phyloP scores from a whole-genome alignment of 768 basidiomycete genomes.

The Lentinula edodes region DNA sequence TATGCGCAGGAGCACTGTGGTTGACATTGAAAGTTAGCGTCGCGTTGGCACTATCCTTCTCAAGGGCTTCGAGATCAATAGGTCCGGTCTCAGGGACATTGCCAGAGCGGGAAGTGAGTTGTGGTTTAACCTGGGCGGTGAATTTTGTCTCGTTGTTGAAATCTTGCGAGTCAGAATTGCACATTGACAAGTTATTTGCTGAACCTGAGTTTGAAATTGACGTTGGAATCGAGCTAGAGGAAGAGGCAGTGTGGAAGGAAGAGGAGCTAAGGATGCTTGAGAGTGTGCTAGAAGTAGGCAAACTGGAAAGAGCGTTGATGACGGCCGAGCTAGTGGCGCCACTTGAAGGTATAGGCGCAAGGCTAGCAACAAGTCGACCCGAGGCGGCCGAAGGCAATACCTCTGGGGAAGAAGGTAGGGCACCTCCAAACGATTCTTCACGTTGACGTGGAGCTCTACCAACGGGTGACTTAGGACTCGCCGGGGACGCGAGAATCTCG shows the following conservation, averaged over 20 bases:
- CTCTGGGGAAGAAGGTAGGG: constrained; percentile 3
- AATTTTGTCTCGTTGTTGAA: background rate
- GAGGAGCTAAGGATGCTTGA: background rate
- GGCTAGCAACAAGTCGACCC: background rate
- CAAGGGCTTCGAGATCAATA: constrained; percentile 5
- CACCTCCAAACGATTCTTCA: background rate
- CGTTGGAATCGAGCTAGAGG: constrained; percentile 1
- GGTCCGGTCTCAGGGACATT: constrained; percentile 1
- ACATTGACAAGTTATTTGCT: background rate
- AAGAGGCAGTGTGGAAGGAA: background rate
- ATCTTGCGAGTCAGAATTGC: background rate
- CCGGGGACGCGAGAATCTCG: background rate
- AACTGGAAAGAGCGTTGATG: background rate
- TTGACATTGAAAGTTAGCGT: background rate
- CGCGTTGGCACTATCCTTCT: background rate
- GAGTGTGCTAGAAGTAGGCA: constrained; percentile 4
- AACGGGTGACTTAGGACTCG: background rate
- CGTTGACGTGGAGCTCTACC: background rate
- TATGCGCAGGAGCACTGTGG: background rate
- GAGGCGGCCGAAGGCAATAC: background rate
- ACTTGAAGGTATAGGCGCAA: background rate
- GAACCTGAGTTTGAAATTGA: background rate
- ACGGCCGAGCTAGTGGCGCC: background rate
- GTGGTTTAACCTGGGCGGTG: background rate
- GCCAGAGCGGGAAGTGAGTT: background rate